phyloP scores from a whole-genome alignment of 352 stramenopile species.

The Phytophthora colocasiae region DNA sequence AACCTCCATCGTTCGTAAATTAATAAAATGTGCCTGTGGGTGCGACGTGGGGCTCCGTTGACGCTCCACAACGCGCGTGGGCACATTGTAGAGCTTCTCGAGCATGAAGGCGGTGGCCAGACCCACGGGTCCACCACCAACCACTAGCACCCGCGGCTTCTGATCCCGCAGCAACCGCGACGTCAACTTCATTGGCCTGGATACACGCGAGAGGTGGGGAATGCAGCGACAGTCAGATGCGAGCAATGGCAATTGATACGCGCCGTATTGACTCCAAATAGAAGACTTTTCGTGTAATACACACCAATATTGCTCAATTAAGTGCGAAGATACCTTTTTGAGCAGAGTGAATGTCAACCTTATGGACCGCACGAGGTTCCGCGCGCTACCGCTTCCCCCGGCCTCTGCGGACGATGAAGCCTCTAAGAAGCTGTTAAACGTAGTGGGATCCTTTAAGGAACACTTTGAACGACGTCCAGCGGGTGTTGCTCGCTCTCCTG shows the following conservation, averaged over 20 bases:
- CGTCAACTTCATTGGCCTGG: constrained; percentile 18
- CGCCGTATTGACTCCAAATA: constrained; percentile 26
- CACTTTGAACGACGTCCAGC: constrained; percentile 36
- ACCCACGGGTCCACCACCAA: constrained; percentile 77
- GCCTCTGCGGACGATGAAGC: constrained; percentile 2
- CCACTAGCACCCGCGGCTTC: constrained; percentile 69
- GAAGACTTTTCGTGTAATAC: constrained; percentile 4
- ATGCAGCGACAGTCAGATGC: constrained; percentile 17
- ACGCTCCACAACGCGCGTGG: constrained; percentile 79
- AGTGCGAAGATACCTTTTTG: constrained; percentile 24
- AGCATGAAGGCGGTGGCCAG: constrained; percentile 73
- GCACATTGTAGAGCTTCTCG: constrained; percentile 74
- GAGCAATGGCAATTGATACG: constrained; percentile 31
- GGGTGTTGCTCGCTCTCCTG: constrained; percentile 64
- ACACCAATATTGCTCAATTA: constrained; percentile 2
- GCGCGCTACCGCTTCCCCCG: constrained; percentile 15
- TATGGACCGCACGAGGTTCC: constrained; percentile 27
- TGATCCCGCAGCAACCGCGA: constrained; percentile 17
- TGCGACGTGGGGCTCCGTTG: constrained; percentile 81
- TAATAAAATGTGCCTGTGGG: constrained; percentile 96
- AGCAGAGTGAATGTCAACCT: constrained; percentile 30
- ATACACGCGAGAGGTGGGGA: constrained; percentile 8
- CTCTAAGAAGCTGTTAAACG: constrained; percentile 3
- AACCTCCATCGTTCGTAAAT: constrained; percentile 95
- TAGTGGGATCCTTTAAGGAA: constrained; percentile 39